Conservation (phyloP, 306 rosid genomes). For the Vigna mungo region DNA sequence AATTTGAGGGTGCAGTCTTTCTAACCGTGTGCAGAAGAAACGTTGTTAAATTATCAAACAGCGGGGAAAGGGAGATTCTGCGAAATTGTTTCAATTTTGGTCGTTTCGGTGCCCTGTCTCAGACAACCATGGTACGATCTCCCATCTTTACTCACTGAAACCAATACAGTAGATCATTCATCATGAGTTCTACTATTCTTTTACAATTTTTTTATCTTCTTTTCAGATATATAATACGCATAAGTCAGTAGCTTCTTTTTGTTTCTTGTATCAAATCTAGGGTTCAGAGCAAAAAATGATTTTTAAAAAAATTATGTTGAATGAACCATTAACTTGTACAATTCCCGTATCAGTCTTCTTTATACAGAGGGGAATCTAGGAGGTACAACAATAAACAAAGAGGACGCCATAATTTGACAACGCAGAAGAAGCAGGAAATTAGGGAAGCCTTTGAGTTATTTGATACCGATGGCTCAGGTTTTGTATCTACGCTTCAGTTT, state of each 20-base stretch:
- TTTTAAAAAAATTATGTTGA: neutral
- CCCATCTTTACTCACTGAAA: neutral
- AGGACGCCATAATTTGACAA: conserved; percentile 66
- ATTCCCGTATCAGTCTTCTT: conserved; percentile 56
- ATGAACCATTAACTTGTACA: conserved; percentile 20
- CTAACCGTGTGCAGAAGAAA: neutral
- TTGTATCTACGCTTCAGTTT: conserved; percentile 25
- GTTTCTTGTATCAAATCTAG: neutral
- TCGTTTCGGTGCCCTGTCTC: neutral
- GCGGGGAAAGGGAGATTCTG: neutral
- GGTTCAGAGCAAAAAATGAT: neutral
- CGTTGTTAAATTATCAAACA: neutral
- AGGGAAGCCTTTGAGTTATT: conserved; percentile 92
- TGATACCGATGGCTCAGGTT: conserved; percentile 96
- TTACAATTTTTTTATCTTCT: neutral
- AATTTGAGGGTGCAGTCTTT: neutral
- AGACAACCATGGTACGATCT: neutral
- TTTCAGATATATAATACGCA: neutral
- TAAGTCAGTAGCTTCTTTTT: neutral
- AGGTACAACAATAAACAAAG: conserved; percentile 64
- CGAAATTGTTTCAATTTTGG: neutral
- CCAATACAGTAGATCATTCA: neutral
- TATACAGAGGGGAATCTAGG: conserved; percentile 65
- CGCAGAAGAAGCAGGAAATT: conserved; percentile 85
- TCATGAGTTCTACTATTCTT: neutral